Conservation (phyloP, 2,329 filamentous ascomycete species). For the Alternaria consortialis region DNA sequence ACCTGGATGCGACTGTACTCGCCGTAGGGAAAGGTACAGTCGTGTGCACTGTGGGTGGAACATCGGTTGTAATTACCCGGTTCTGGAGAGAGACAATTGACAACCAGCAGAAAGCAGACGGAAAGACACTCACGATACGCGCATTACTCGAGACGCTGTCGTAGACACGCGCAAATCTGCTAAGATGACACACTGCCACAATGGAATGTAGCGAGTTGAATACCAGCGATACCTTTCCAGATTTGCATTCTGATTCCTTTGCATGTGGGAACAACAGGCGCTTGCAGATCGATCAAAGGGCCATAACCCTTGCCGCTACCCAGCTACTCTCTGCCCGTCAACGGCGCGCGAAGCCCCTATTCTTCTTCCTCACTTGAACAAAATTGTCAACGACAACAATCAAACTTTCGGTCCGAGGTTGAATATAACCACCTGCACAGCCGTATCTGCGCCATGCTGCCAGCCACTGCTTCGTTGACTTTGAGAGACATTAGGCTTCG, state of each 20-base stretch:
- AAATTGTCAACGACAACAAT: constrained; percentile 1
- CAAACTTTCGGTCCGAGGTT: constrained; percentile 5
- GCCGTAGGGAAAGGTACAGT: neutral
- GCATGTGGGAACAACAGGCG: neutral
- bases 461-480: neutral
- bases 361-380: neutral
- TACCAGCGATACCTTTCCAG: neutral
- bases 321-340: constrained; percentile 1
- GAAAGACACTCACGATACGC: neutral
- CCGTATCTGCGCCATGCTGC: neutral
- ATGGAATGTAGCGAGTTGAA: neutral
- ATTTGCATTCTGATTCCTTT: neutral
- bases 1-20: neutral
- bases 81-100: neutral
- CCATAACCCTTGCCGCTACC: constrained; percentile 1
- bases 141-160: neutral
- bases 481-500: neutral
- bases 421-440: constrained; percentile 1
- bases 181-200: neutral
- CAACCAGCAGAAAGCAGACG: neutral
- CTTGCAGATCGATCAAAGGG: neutral
- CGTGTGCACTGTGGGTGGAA: neutral
- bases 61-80: neutral
- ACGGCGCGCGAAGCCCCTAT: constrained; percentile 7
- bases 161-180: neutral